Conservation (phyloP, 1,284 basidiomycete genomes). For the Xerocomus amazonicus region DNA sequence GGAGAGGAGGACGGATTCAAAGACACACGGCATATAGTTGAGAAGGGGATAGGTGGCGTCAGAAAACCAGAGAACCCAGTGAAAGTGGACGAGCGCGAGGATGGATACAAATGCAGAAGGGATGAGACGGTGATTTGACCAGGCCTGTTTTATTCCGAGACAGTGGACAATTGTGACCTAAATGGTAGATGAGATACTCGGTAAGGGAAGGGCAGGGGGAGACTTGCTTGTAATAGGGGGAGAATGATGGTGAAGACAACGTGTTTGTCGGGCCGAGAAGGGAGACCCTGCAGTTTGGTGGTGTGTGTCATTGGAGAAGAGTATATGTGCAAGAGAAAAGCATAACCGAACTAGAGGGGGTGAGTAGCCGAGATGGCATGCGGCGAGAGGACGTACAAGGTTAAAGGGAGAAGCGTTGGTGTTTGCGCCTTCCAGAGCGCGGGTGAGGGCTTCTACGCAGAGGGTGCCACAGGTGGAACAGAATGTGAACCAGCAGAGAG, state of each 20-base stretch:
- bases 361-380: conserved; percentile 3
- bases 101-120: conserved; percentile 61
- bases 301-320: conserved; percentile 58
- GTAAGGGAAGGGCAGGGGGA: not conserved
- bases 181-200: not conserved
- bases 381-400: conserved; percentile 43
- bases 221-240: conserved; percentile 60
- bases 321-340: conserved; percentile 70
- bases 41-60: conserved; percentile 58
- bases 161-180: conserved; percentile 62
- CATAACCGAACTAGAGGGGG: conserved; percentile 58
- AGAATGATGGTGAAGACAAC: conserved; percentile 63
- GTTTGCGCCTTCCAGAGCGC: conserved; percentile 61
- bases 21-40: conserved; percentile 67
- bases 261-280: conserved; percentile 65
- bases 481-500: conserved; percentile 72
- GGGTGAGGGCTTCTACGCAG: conserved; percentile 59
- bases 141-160: conserved; percentile 56
- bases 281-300: conserved; percentile 39
- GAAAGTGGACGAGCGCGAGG: conserved; percentile 62
- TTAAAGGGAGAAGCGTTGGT: conserved; percentile 60
- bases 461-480: conserved; percentile 60
- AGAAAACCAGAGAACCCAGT: conserved; percentile 53
- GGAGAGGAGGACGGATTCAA: conserved; percentile 57
- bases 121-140: conserved; percentile 58